Percentiles rank a stretch among this genome's conserved stretches.
Conservation (phyloP, 2,329 filamentous ascomycete species). For the Colletotrichum tanaceti region DNA sequence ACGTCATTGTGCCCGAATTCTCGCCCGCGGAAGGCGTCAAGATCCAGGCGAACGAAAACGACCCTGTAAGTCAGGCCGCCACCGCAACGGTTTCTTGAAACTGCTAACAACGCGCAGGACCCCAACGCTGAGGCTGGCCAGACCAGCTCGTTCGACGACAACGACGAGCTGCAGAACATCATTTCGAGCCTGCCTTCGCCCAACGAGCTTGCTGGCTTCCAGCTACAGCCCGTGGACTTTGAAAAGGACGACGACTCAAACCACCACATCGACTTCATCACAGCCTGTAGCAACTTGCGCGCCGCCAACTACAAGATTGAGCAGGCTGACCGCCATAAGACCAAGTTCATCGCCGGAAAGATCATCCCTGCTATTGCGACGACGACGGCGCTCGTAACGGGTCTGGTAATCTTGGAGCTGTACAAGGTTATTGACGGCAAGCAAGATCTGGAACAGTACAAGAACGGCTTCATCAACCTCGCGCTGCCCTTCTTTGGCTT, state of each 20-base stretch:
- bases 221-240: slow-evolving; percentile 91
- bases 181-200: slow-evolving; percentile 79
- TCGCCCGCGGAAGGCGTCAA: slow-evolving; percentile 89
- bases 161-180: slow-evolving; percentile 79
- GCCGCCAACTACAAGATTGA: slow-evolving; percentile 99
- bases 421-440: slow-evolving; percentile 98
- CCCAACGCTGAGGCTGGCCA: slow-evolving; percentile 74
- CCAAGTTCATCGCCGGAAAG: slow-evolving; percentile 99
- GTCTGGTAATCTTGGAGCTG: slow-evolving; percentile 89
- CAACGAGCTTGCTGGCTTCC: slow-evolving; percentile 86
- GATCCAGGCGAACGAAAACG: slow-evolving; percentile 96
- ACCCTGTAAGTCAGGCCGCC: slow-evolving; percentile 71
- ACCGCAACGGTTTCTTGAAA: not conserved
- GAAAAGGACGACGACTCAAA: slow-evolving; percentile 99
- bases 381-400: slow-evolving; percentile 94
- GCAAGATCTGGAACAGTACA: slow-evolving; percentile 97
- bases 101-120: slow-evolving; percentile 64
- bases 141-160: slow-evolving; percentile 72
- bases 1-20: slow-evolving; percentile 97
- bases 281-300: slow-evolving; percentile 93
- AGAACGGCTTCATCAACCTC: slow-evolving; percentile 98
- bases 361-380: slow-evolving; percentile 99
- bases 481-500: slow-evolving; percentile 98
- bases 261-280: slow-evolving; percentile 99
- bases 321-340: slow-evolving; percentile 93